These are phyloP conservation scores for Pichia californica DNA, from an alignment of 805 yeast genomes.

Conservation along the genomic window DNA sequence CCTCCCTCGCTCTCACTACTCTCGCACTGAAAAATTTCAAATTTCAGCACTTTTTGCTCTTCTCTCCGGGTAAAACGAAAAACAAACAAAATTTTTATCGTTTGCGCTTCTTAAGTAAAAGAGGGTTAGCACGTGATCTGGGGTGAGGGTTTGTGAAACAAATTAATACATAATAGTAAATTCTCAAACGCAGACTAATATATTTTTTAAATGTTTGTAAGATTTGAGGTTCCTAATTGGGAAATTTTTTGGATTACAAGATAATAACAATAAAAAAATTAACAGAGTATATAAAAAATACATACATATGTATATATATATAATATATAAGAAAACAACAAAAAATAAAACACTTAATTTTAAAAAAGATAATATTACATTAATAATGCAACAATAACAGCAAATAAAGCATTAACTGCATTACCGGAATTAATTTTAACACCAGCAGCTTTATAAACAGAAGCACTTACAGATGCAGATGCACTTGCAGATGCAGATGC, in stretches of 20 bases:
- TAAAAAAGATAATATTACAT: too few relatives aligned
- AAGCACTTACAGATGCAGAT: background rate
- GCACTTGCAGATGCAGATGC: background rate
- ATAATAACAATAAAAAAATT: too few relatives aligned
- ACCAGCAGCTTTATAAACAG: constrained; percentile 1
- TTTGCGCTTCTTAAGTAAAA: too few relatives aligned
- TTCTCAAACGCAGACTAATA: too few relatives aligned
- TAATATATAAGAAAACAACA: too few relatives aligned
- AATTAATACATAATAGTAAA: too few relatives aligned
- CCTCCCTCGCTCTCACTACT: background rate
- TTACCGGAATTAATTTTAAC: background rate
- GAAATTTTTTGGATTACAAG: too few relatives aligned
- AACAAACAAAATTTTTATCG: too few relatives aligned
- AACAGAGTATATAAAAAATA: background rate
- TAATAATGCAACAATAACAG: background rate
- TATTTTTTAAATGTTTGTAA: too few relatives aligned
- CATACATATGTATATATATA: background rate
- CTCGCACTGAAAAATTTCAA: background rate
- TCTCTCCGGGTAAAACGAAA: too few relatives aligned
- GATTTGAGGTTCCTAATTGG: too few relatives aligned
- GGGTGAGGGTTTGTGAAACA: background rate
- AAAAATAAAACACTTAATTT: too few relatives aligned
- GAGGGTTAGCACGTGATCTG: constrained; percentile 1
- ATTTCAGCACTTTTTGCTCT: background rate
- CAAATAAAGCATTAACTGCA: background rate